Base-by-base conservation (phyloP, 139 green algal genomes). In the Pleodorina starrii region DNA sequence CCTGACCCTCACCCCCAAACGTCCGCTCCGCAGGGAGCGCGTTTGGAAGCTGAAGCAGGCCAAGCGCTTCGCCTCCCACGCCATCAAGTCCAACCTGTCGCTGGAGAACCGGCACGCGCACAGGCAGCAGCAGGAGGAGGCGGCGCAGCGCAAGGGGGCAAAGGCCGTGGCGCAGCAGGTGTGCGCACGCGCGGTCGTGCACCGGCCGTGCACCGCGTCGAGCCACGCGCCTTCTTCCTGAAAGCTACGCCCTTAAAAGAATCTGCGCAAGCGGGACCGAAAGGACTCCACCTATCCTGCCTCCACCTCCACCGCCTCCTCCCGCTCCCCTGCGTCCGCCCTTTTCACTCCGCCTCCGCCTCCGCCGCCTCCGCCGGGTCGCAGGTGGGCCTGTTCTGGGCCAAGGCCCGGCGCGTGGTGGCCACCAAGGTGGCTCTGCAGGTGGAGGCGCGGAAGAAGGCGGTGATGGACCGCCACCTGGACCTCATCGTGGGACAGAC, bases 401-500 rank as follows among this genome's bases (percentile, higher is more conserved):
- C 72, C 60, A 99, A 99, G 94, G 97, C 97, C 0, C 93, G 97
- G 81, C 93, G 96, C 1, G 96, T 99, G 81, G 96, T 98, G 84
- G 83, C 84, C 40, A 99, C 97, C 94, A 99, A 99, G 93, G 90
- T 96, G 66, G 90, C 94, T 60, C 88, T 86, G 43, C 84, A 96
- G 96, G 81, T 95, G 27, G 93, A 95, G 90, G 57, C 57, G 19
- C 84, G 86, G 21, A 96, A 96, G 90, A 97, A 97, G 89, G 86
- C 85, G 29, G 94, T 94, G 68, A 87, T 98, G 87, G 95, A 97
- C 85, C 92, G 94, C 88, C 97, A 99, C 89, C 93, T 99, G 25
- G 95, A 98, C 90, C 97, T 98, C 51, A 95, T 99, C 63, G 90
- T 99, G 46, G 96, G 95, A 1, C 97, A 99, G 93, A 99, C 98